Evolutionary conservation across 2,329 filamentous ascomycete genomes (phyloP).

Genomic region (Dendryphion nanum): DNA sequence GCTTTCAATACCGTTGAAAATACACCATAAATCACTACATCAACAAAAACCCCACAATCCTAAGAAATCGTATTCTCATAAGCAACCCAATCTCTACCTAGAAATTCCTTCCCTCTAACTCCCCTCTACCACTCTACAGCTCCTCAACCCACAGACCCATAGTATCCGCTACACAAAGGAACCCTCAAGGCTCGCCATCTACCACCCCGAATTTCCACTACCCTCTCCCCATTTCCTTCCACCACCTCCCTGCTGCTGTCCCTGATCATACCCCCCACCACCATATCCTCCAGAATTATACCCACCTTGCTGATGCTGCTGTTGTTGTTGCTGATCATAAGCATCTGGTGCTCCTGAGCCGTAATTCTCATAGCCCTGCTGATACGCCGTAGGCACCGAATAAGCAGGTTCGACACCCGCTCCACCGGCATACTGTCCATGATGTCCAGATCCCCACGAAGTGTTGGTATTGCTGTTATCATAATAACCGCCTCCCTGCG

Average conservation of each 20-base stretch:
- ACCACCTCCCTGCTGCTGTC: conserved; percentile 10
- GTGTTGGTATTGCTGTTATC: too few relatives aligned
- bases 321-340: conserved; percentile 9
- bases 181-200: neutral
- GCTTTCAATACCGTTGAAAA: too few relatives aligned
- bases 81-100: too few relatives aligned
- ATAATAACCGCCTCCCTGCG: conserved; percentile 14
- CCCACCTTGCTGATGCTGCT: conserved; percentile 8
- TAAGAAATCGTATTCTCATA: too few relatives aligned
- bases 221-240: conserved; percentile 33
- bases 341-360: conserved; percentile 13
- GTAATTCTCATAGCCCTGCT: conserved; percentile 37
- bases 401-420: conserved; percentile 33
- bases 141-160: too few relatives aligned
- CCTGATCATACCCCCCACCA: conserved; percentile 1
- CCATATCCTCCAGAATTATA: conserved; percentile 10
- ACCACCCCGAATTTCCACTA: conserved; percentile 28
- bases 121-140: too few relatives aligned
- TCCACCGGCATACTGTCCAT: conserved; percentile 31
- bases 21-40: too few relatives aligned
- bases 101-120: too few relatives aligned
- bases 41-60: too few relatives aligned
- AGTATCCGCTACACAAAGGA: too few relatives aligned
- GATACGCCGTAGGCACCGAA: conserved; percentile 34
- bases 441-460: conserved; percentile 26